phyloP scores from a whole-genome alignment of 2,329 filamentous ascomycete genomes.

The Verticillium klebahnii region DNA sequence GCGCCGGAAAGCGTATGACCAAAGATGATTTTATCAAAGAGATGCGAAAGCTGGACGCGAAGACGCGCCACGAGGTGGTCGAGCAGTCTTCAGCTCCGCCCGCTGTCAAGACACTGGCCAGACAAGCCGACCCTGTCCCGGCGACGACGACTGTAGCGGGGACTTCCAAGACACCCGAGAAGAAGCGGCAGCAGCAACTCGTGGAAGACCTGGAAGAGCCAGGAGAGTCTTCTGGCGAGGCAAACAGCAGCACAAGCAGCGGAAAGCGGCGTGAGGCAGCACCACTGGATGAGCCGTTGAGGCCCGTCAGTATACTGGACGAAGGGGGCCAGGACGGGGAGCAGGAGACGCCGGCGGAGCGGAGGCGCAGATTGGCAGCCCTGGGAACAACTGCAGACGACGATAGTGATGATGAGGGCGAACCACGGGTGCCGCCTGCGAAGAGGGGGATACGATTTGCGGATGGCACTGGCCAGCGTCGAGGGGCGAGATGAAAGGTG shows the following conservation, averaged over 20 bases:
- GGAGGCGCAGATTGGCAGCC: constrained; percentile 68
- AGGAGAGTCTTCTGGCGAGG: constrained; percentile 2
- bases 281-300: background rate
- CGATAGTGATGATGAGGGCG: constrained; percentile 48
- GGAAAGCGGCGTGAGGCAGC: background rate
- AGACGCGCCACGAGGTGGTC: constrained; percentile 52
- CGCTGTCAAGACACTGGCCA: constrained; percentile 45
- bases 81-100: constrained; percentile 44
- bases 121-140: constrained; percentile 24
- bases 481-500: background rate
- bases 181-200: background rate
- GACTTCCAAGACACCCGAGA: background rate
- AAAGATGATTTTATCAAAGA: constrained; percentile 76
- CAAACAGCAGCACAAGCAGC: constrained; percentile 2
- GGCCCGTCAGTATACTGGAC: constrained; percentile 6
- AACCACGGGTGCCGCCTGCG: constrained; percentile 51
- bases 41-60: constrained; percentile 67
- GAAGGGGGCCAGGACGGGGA: constrained; percentile 34
- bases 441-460: constrained; percentile 59
- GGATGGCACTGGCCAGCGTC: constrained; percentile 25
- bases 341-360: constrained; percentile 68
- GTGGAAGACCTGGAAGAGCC: constrained; percentile 1
- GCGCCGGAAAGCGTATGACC: constrained; percentile 69
- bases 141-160: background rate
- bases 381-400: constrained; percentile 51